These are phyloP conservation scores for Helicocarpus griseus DNA, from an alignment of 2,329 filamentous ascomycete species.

Conservation along the genomic window DNA sequence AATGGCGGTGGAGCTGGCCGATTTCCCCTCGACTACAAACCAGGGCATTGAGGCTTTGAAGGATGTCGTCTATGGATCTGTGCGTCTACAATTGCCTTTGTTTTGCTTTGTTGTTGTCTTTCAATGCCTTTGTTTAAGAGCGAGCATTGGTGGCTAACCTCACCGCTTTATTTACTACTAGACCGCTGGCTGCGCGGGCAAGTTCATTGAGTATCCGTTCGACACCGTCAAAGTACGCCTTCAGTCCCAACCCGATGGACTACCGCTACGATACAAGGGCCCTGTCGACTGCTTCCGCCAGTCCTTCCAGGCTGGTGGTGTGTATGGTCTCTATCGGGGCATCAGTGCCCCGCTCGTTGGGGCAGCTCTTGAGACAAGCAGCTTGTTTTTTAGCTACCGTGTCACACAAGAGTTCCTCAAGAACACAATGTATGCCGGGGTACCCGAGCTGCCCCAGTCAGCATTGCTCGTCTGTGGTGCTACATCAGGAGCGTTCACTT, in stretches of 20 bases:
- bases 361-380: slow-evolving; percentile 83
- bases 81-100: slow-evolving; percentile 39
- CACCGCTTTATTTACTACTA: slow-evolving; percentile 23
- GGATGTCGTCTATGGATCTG: slow-evolving; percentile 80
- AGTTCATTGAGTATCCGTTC: slow-evolving; percentile 96
- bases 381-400: slow-evolving; percentile 84
- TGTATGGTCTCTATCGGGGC: slow-evolving; percentile 76
- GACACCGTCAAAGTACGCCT: slow-evolving; percentile 96
- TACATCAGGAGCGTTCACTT: slow-evolving; percentile 79
- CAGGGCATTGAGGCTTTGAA: slow-evolving; percentile 63
- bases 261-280: slow-evolving; percentile 73
- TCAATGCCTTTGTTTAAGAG: background rate
- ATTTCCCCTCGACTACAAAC: slow-evolving; percentile 26
- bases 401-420: slow-evolving; percentile 54
- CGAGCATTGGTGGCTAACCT: background rate
- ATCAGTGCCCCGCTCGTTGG: slow-evolving; percentile 85
- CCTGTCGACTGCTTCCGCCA: slow-evolving; percentile 89
- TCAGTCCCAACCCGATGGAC: slow-evolving; percentile 79
- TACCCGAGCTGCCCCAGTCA: slow-evolving; percentile 58
- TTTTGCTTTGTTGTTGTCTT: background rate
- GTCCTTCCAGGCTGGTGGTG: slow-evolving; percentile 65
- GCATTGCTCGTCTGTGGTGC: slow-evolving; percentile 73
- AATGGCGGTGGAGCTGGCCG: slow-evolving; percentile 31
- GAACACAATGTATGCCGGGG: slow-evolving; percentile 47
- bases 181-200: slow-evolving; percentile 78